Conservation (phyloP, 1,284 basidiomycete genomes). For the Papiliotrema nemorosa region DNA sequence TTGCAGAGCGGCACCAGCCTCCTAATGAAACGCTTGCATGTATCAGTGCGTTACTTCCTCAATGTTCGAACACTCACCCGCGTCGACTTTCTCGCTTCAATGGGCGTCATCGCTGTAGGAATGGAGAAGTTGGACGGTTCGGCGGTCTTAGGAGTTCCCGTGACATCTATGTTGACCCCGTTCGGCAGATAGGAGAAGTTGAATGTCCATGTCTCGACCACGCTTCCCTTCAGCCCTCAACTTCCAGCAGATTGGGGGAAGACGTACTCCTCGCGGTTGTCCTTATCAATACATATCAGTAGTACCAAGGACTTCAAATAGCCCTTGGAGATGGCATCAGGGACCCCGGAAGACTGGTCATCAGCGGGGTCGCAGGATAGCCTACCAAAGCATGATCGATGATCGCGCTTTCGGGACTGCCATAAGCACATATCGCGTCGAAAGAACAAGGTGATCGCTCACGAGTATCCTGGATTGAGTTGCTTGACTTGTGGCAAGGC, state of each 20-base stretch:
- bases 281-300: constrained; percentile 19
- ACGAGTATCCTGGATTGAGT: background rate
- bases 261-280: constrained; percentile 14
- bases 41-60: background rate
- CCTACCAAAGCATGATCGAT: background rate
- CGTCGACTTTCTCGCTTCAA: background rate
- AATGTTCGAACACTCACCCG: background rate
- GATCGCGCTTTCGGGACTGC: background rate
- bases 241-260: no score
- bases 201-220: constrained; percentile 28
- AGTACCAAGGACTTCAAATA: constrained; percentile 22
- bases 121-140: no score
- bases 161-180: background rate
- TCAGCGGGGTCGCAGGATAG: background rate
- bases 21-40: constrained; percentile 4
- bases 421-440: no score
- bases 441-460: no score
- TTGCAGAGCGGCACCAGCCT: constrained; percentile 6
- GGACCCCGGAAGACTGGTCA: constrained; percentile 10
- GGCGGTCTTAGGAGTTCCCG: background rate
- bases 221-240: background rate
- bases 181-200: constrained; percentile 20
- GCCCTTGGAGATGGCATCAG: constrained; percentile 14
- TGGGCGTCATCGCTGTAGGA: background rate
- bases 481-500: background rate